Evolutionary conservation across 163 green algal species (phyloP).

Genomic region (Volvox carteri): DNA sequence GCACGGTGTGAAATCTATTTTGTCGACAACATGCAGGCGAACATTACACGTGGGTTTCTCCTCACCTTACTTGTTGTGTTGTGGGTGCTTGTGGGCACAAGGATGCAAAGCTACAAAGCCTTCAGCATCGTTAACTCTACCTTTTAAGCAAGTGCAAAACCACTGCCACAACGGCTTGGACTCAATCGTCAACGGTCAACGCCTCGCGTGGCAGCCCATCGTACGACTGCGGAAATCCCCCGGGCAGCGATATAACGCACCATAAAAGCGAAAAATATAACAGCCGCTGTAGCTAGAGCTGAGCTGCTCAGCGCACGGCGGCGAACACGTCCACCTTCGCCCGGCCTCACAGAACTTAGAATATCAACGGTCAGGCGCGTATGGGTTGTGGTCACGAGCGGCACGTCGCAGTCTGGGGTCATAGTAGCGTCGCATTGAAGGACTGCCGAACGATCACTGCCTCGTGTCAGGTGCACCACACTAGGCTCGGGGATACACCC

Average conservation of each 20-base stretch:
- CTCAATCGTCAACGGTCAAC: conserved; percentile 39
- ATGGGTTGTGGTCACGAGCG: not conserved
- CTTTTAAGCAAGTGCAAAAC: too few relatives aligned
- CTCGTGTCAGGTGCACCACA: not conserved
- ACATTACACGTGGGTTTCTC: too few relatives aligned
- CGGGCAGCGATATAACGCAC: not conserved
- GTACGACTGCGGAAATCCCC: not conserved
- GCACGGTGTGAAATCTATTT: not conserved
- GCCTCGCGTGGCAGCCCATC: not conserved
- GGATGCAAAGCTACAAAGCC: too few relatives aligned
- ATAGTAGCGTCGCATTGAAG: not conserved
- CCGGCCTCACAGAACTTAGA: not conserved
- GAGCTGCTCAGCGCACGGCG: not conserved
- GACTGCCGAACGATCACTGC: not conserved
- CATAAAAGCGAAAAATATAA: not conserved
- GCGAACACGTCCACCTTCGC: not conserved
- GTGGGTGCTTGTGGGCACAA: too few relatives aligned
- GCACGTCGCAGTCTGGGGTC: not conserved
- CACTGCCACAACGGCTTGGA: too few relatives aligned
- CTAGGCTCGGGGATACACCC: not conserved
- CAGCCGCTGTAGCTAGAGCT: not conserved
- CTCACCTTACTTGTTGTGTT: too few relatives aligned
- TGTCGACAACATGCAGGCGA: too few relatives aligned
- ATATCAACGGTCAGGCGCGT: not conserved
- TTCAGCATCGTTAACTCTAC: too few relatives aligned